Conservation (phyloP, 345 rosid genomes). For the Eucalyptus melliodora region DNA sequence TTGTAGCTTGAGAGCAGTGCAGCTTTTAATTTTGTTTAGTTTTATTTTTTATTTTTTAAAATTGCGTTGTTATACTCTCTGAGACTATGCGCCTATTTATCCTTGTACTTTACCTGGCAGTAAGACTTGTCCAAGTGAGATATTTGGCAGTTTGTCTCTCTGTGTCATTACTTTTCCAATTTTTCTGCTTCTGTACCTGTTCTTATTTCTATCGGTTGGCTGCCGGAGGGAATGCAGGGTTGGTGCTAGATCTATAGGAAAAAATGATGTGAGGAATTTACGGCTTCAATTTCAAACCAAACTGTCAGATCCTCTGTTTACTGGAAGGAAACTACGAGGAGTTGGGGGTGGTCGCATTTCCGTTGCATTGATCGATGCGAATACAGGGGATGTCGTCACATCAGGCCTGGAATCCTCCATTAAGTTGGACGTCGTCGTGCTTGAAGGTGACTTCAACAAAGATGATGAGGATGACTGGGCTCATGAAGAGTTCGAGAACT, state of each 20-base stretch:
- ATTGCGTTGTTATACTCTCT: background rate
- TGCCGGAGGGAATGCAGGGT: background rate
- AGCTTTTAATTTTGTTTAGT: background rate
- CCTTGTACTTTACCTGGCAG: background rate
- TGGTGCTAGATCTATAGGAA: background rate
- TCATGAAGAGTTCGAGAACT: too few species aligned
- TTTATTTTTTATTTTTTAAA: background rate
- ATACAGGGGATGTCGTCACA: too few species aligned
- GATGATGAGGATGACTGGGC: too few species aligned
- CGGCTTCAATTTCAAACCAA: slow-evolving; percentile 15
- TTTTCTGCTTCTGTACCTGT: background rate
- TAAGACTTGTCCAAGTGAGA: background rate
- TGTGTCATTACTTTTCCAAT: background rate
- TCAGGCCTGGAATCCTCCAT: too few species aligned
- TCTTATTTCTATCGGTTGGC: background rate
- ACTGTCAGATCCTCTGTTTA: background rate
- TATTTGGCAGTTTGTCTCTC: background rate
- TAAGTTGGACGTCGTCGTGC: too few species aligned
- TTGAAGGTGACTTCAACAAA: too few species aligned
- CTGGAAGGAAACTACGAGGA: too few species aligned
- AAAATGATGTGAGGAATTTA: slow-evolving; percentile 10
- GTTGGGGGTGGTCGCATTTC: too few species aligned
- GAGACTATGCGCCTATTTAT: background rate
- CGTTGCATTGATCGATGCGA: too few species aligned
- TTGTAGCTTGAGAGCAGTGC: background rate